phyloP scores from a whole-genome alignment of 495 filamentous ascomycete species.

The Penicilliopsis zonata region DNA sequence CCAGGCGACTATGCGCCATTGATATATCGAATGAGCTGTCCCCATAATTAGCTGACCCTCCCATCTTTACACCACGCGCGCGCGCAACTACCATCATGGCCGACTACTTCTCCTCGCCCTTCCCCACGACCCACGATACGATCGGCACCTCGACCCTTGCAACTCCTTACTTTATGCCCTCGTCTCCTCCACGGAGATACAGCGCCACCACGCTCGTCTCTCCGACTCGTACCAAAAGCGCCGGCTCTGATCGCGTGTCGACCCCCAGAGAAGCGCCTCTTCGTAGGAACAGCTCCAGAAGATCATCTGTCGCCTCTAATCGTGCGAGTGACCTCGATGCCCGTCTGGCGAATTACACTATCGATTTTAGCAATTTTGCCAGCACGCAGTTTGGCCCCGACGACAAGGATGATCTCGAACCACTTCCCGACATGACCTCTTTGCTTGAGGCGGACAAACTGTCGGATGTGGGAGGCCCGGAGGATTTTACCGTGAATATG shows the following conservation, averaged over 20 bases:
- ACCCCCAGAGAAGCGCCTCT: constrained; percentile 4
- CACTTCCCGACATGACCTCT: constrained; percentile 16
- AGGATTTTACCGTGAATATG: constrained; percentile 40
- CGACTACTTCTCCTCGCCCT: constrained; percentile 26
- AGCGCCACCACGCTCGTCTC: constrained; percentile 10
- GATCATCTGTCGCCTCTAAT: constrained; percentile 11
- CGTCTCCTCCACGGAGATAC: constrained; percentile 17
- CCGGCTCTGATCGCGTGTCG: constrained; percentile 9
- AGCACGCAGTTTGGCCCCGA: constrained; percentile 20
- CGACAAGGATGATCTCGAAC: constrained; percentile 14
- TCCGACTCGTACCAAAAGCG: constrained; percentile 14
- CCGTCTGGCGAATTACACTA: constrained; percentile 31
- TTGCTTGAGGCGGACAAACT: constrained; percentile 18
- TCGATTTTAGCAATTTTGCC: constrained; percentile 35
- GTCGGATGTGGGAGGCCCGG: constrained; percentile 38
- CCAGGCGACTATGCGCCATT: too few species aligned
- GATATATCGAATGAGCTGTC: too few species aligned
- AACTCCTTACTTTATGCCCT: constrained; percentile 27
- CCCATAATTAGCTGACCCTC: neutral
- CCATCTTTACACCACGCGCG: constrained; percentile 4
- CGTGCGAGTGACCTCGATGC: constrained; percentile 27
- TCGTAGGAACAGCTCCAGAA: constrained; percentile 9
- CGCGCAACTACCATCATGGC: constrained; percentile 20
- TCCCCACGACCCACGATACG: constrained; percentile 33
- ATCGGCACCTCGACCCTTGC: constrained; percentile 31